Evolutionary conservation across 1,284 basidiomycete genomes (phyloP), one percentile per base, ranked within the genome.

Genomic region (Vanrija humicola): DNA sequence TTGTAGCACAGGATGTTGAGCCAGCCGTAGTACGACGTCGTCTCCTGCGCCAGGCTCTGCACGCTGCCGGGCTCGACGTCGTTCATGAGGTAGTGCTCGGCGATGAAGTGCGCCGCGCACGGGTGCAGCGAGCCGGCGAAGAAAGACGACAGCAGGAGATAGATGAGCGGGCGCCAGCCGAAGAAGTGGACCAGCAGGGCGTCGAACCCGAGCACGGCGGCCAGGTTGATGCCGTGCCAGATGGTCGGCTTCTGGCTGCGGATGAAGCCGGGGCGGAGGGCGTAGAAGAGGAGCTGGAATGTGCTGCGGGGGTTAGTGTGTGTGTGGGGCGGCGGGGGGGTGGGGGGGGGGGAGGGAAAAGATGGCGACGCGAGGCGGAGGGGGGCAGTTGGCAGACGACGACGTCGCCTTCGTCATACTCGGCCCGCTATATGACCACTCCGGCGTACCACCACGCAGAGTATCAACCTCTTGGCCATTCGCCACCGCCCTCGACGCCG

Each of bases 281-380:
- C 96, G 74, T 98, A 98, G 80, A 98, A 98, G 55, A 98, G 79
- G 64, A 98, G 93, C 78, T 98, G 96, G 79, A 98, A 98, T 1
- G 92, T 95, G 53, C 90, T 93, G 34, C 16, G 50, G 9, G 45
- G 19, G 29, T 61, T 43, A 61, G 53, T 39, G 8, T 28, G 42
- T 23, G 45, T 23, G 21, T 12, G 19, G 48, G 42, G 14, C 21
- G 26, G 26, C 26, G 43, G 43, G 54, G 53, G 43, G n/a, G 38
- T 34, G 18, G 29, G 43, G 6, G 55, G 25, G 26, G 16, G 5
- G 38, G 42, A 3, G 21, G 10, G 23, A 25, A 12, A 7, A 15
- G 34, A 34, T 28, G 10, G 34, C 9, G 9, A 34, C 34, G 34
- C 18, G 16, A 38, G n/a, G 10, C 46, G 25, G 21, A 28, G 28